Conservation (phyloP, 2,329 filamentous ascomycete species). For the Dactylellina sp. region DNA sequence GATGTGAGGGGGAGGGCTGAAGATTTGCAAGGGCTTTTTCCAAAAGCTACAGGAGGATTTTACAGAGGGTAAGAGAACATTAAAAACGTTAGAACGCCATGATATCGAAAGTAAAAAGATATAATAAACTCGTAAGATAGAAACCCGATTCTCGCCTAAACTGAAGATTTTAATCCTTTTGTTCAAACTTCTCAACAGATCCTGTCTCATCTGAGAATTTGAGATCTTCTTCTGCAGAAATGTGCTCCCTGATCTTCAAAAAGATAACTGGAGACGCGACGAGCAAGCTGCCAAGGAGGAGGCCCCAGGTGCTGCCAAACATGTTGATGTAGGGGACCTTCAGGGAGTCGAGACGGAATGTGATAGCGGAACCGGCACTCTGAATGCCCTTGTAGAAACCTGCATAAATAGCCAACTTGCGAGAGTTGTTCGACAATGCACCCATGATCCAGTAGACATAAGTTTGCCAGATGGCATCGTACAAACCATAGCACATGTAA, state of each 20-base stretch:
- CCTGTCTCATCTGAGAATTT: slow-evolving; percentile 83
- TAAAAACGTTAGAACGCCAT: slow-evolving; percentile 27
- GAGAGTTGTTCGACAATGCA: slow-evolving; percentile 87
- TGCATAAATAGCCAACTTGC: slow-evolving; percentile 89
- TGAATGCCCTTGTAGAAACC: slow-evolving; percentile 92
- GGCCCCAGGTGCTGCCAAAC: slow-evolving; percentile 80
- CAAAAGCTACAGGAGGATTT: slow-evolving; percentile 1
- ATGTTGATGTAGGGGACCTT: slow-evolving; percentile 76
- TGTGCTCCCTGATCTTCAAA: slow-evolving; percentile 82
- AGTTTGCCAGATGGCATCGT: slow-evolving; percentile 87
- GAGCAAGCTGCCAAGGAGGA: slow-evolving; percentile 78
- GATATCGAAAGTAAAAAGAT: slow-evolving; percentile 10
- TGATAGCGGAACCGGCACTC: slow-evolving; percentile 83
- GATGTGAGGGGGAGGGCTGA: neutral
- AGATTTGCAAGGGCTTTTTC: slow-evolving; percentile 2
- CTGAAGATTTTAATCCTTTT: slow-evolving; percentile 33
- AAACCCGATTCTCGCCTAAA: neutral
- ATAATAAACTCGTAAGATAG: slow-evolving; percentile 18
- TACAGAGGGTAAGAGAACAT: neutral
- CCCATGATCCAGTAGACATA: slow-evolving; percentile 96
- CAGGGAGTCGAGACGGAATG: slow-evolving; percentile 76
- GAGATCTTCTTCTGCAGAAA: slow-evolving; percentile 82
- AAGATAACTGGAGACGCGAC: slow-evolving; percentile 83
- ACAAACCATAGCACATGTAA: slow-evolving; percentile 78
- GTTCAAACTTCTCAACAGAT: slow-evolving; percentile 53